Evolutionary conservation across 2,329 filamentous ascomycete genomes (phyloP), one percentile per base, ranked within the genome.

Genomic region (Fusarium setosum): DNA sequence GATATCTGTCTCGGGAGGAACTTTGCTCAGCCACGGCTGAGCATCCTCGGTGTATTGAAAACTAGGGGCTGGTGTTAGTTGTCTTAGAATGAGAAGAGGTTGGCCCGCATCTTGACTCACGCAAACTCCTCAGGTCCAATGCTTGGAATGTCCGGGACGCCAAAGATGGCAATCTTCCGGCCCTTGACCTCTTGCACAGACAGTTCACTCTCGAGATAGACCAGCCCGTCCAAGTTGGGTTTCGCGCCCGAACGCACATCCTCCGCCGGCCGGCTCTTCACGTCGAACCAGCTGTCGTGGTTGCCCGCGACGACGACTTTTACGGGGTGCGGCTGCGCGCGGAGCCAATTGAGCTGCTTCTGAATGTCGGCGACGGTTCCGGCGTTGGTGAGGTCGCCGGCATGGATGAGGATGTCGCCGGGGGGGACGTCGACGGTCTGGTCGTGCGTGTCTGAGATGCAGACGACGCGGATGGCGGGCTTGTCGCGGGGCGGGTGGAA

Each of bases 271-370:
- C 92, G 84, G 13, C 88, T 88, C 31, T 83, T 82, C 21, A 86
- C 82, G 76, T 97, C 95, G 62, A 97, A 91, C 81, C 88, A 96
- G 71, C 88, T 90, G 74, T 97, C 95, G 76, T 97, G 95, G 74
- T 97, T 97, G 1, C 95, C 95, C 29, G 89, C 88, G 29, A 98
- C 88, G 32, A 94, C 86, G 21, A 97, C 83, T 77, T 97, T 97
- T 76, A 96, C 86, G 32, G 80, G 79, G 73, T 97, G 93, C 0
- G 92, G 92, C 8, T 94, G 85, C 4, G 82, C 81, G 44, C 83
- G 85, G 12, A 97, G 83, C 93, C 93, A 97, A 80, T 97, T 87
- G 40, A 97, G 83, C 71, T 96, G 91, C n/a, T 80, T 82, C 80
- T 97, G 93, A 56, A 98, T 89, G 62, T 93, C 90, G 12, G 82